phyloP scores from a whole-genome alignment of 2,329 filamentous ascomycete species.

The Pseudogymnoascus verrucosus region DNA sequence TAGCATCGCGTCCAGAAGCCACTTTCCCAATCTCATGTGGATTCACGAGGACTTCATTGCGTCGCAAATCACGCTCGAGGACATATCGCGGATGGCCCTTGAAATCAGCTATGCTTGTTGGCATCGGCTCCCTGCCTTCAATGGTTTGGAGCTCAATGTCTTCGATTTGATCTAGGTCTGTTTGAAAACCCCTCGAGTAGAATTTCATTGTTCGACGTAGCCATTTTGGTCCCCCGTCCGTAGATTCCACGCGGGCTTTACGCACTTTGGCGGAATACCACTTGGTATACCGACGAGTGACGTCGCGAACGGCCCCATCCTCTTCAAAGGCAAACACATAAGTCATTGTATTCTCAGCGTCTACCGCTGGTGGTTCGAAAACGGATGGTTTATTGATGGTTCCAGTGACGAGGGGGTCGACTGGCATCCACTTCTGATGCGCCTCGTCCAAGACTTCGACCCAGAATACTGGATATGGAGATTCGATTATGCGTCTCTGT shows the following conservation, averaged over 20 bases:
- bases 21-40: conserved; percentile 66
- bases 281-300: conserved; percentile 81
- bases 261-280: conserved; percentile 86
- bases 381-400: conserved; percentile 67
- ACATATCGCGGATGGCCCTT: conserved; percentile 80
- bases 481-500: conserved; percentile 51
- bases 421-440: conserved; percentile 83
- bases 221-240: conserved; percentile 44
- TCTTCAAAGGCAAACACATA: conserved; percentile 84
- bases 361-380: conserved; percentile 75
- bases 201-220: conserved; percentile 44
- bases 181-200: conserved; percentile 36
- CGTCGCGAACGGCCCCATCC: conserved; percentile 70
- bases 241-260: conserved; percentile 65
- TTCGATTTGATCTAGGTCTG: conserved; percentile 76
- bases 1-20: conserved; percentile 52
- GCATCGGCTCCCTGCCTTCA: conserved; percentile 74
- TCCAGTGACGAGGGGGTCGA: conserved; percentile 76
- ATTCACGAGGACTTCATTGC: conserved; percentile 71
- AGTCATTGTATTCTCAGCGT: conserved; percentile 65
- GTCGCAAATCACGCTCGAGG: conserved; percentile 73
- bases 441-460: conserved; percentile 82
- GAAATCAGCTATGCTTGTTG: conserved; percentile 77
- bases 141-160: conserved; percentile 64
- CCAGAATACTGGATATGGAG: conserved; percentile 82